A percentile compares a stretch with the other conserved stretches of the same genome.
These are phyloP conservation scores for Pichia sp. DNA, from an alignment of 1,139 yeast species.

Conservation along the genomic window DNA sequence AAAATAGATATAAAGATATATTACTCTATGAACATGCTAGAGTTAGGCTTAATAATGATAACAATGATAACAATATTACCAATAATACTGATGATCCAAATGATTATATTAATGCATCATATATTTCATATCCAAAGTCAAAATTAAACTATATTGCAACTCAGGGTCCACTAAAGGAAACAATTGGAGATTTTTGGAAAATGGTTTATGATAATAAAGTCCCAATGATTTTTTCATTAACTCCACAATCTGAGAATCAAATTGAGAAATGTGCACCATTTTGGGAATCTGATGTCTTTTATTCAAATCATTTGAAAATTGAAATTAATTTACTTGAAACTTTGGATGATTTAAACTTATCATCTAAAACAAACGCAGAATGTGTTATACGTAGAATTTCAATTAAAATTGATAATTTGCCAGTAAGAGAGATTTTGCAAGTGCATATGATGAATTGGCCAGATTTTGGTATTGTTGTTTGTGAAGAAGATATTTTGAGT, in stretches of 20 bases:
- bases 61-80: neutral
- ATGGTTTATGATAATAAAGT: slow-evolving; percentile 38
- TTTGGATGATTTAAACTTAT: slow-evolving; percentile 15
- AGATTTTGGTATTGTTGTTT: slow-evolving; percentile 41
- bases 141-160: slow-evolving; percentile 42
- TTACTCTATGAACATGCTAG: slow-evolving; percentile 49
- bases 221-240: slow-evolving; percentile 41
- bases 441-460: slow-evolving; percentile 49
- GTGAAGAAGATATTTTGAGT: slow-evolving; percentile 38
- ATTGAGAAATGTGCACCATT: slow-evolving; percentile 50
- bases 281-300: slow-evolving; percentile 45
- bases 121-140: slow-evolving; percentile 28
- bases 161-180: slow-evolving; percentile 49
- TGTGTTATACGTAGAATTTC: slow-evolving; percentile 31
- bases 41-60: slow-evolving; percentile 35
- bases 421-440: slow-evolving; percentile 37
- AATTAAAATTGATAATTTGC: slow-evolving; percentile 28
- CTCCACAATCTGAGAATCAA: slow-evolving; percentile 49
- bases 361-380: neutral
- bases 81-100: too few relatives aligned
- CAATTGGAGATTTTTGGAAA: slow-evolving; percentile 56
- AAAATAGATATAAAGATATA: slow-evolving; percentile 52
- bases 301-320: slow-evolving; percentile 34
- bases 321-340: slow-evolving; percentile 30
- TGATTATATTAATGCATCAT: slow-evolving; percentile 36